These are phyloP conservation scores for Chlamydomonas sphaeroides DNA, from an alignment of 139 green algal species.

Conservation along the genomic window DNA sequence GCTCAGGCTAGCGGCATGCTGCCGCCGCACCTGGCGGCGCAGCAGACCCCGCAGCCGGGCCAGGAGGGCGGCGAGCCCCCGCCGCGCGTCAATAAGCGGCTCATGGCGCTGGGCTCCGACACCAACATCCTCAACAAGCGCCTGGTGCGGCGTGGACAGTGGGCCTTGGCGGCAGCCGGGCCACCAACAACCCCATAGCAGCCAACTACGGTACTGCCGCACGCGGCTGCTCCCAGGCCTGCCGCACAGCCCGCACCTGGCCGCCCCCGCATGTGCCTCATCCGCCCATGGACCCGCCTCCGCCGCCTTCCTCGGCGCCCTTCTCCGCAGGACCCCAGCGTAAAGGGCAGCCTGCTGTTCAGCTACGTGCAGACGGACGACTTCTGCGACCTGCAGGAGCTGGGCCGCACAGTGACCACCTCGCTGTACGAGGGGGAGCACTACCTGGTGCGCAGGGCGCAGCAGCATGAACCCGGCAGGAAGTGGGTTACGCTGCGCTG, in stretches of 20 bases:
- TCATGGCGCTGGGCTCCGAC: constrained; percentile 42
- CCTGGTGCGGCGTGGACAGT: too few relatives aligned
- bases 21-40: not conserved
- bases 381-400: constrained; percentile 62
- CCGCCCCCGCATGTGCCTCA: not conserved
- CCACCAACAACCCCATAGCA: too few relatives aligned
- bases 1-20: not conserved
- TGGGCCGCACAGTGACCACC: constrained; percentile 53
- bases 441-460: constrained; percentile 28
- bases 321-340: constrained; percentile 31
- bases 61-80: not conserved
- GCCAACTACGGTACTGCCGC: too few relatives aligned
- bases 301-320: too few relatives aligned
- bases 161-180: too few relatives aligned
- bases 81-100: constrained; percentile 3
- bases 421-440: constrained; percentile 45
- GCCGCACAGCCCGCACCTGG: not conserved
- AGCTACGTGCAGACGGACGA: constrained; percentile 66
- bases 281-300: too few relatives aligned
- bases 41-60: not conserved
- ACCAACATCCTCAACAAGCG: not conserved
- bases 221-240: too few relatives aligned
- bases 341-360: constrained; percentile 60
- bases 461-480: too few relatives aligned
- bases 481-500: too few relatives aligned